Evolutionary conservation across 2,329 filamentous ascomycete genomes (phyloP), one percentile per base, ranked within the genome.

Genomic region (Rutstroemia sp.): DNA sequence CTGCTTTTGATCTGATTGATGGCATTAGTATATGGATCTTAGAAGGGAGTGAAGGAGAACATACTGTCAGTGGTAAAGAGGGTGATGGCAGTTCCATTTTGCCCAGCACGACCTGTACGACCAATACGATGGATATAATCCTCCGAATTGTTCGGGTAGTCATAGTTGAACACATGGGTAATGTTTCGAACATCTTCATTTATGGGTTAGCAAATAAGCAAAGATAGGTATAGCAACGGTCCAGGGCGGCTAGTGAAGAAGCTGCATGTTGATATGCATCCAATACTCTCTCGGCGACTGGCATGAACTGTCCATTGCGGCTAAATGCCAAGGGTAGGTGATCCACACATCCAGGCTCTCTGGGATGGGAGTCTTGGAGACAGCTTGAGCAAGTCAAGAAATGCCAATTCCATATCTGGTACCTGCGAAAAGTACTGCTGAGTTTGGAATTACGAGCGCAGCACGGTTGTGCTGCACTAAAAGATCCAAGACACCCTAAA

Each of bases 111-210:
- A 10, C 94, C 94, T 7, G 94, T 97, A 65, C 94, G 89, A 49
- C 94, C 94, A 55, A 89, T 90, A 61, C 94, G 87, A 71, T 96
- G 94, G 42, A 97, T 92, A 67, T 97, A 97, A 69, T 97, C 94
- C 73, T 99, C 94, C 60, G 96, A 74, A 73, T 97, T 92, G 66
- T 95, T 95, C 0, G 92, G 92, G 0, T 87, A 89, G 68, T 96
- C 92, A 69, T 90, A 96, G 73, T 97, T 97, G 79, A 99, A 83
- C 77, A 99, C 94, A 79, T 99, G 94, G 77, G 94, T 97, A 80
- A 99, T 99, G 83, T 99, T 95, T 79, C 92, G 92, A 80, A 99
- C 94, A 88, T 99, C 94, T 97, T 96, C 72, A 79, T 74, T 78
- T 73, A 81, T 75, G 83, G 81, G 88, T 95, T 95, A 95, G 90